Percentiles rank a stretch among this genome's conserved stretches.
phyloP scores from a whole-genome alignment of 108 stramenopile species.

The Schizochytrium sp. region DNA sequence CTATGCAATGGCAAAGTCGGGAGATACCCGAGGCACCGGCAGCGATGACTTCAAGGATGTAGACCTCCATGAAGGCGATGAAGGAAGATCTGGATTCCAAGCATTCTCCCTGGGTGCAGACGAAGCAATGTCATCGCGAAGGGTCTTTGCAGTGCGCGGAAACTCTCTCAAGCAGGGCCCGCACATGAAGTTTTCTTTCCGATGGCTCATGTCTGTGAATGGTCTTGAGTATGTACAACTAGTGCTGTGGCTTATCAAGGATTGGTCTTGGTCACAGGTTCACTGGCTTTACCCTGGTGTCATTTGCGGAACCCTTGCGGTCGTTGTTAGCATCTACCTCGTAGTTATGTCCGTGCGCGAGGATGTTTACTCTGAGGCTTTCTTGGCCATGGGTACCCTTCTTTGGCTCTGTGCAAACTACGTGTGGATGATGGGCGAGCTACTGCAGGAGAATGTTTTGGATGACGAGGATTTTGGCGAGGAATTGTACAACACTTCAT shows the following conservation, averaged over 20 bases:
- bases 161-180: slow-evolving; percentile 54
- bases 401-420: slow-evolving; percentile 58
- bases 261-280: slow-evolving; percentile 50
- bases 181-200: slow-evolving; percentile 8
- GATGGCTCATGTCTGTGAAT: slow-evolving; percentile 24
- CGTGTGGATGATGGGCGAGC: slow-evolving; percentile 56
- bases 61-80: slow-evolving; percentile 12
- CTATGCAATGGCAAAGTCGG: slow-evolving; percentile 14
- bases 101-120: slow-evolving; percentile 27
- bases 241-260: slow-evolving; percentile 48
- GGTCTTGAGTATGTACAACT: slow-evolving; percentile 56
- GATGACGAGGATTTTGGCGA: slow-evolving; percentile 51
- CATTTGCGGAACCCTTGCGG: not conserved
- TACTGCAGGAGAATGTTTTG: slow-evolving; percentile 17
- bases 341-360: slow-evolving; percentile 21
- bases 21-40: not conserved
- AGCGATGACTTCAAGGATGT: slow-evolving; percentile 5
- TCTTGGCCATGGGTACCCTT: slow-evolving; percentile 1
- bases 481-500: slow-evolving; percentile 30
- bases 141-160: slow-evolving; percentile 22
- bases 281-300: slow-evolving; percentile 57
- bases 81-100: not conserved
- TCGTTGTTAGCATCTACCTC: slow-evolving; percentile 3
- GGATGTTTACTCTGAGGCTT: slow-evolving; percentile 52
- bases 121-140: not conserved